A percentile compares a stretch with the other conserved stretches of the same genome.
Conservation (phyloP, 768 basidiomycete genomes). For the Lanmaoa rubissima region DNA sequence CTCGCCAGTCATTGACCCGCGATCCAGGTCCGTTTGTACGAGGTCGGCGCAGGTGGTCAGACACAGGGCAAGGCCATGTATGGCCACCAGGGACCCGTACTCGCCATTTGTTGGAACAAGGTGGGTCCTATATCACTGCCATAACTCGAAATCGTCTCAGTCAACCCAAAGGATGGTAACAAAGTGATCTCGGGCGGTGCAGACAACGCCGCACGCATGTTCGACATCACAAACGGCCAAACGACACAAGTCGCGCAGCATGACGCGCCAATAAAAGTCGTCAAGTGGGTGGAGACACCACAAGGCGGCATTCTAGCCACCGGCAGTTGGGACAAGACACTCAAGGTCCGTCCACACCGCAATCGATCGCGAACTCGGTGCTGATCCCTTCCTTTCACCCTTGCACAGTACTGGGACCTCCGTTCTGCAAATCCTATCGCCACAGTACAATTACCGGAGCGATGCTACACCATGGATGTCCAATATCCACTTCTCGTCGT, state of each 20-base stretch:
- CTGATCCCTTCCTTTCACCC: neutral
- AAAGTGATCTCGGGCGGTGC: slow-evolving; percentile 91
- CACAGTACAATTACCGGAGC: slow-evolving; percentile 80
- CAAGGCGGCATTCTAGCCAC: slow-evolving; percentile 80
- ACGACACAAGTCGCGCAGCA: slow-evolving; percentile 84
- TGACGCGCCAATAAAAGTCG: slow-evolving; percentile 82
- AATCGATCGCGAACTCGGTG: neutral
- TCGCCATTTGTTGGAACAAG: slow-evolving; percentile 90
- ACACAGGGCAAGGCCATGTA: slow-evolving; percentile 91
- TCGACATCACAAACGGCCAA: slow-evolving; percentile 83
- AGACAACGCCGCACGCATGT: slow-evolving; percentile 94
- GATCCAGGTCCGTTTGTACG: slow-evolving; percentile 83
- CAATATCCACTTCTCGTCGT: slow-evolving; percentile 85
- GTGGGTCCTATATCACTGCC: slow-evolving; percentile 35
- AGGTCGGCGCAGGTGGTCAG: slow-evolving; percentile 76
- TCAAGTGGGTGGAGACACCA: slow-evolving; percentile 77
- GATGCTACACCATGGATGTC: slow-evolving; percentile 86
- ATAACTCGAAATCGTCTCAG: slow-evolving; percentile 8
- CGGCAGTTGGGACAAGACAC: slow-evolving; percentile 96
- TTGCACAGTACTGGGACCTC: slow-evolving; percentile 86
- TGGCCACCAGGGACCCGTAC: slow-evolving; percentile 83
- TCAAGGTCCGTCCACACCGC: slow-evolving; percentile 61
- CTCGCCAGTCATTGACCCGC: slow-evolving; percentile 8
- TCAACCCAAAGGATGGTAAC: slow-evolving; percentile 66
- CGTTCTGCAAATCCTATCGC: slow-evolving; percentile 73